A percentile compares a stretch with the other conserved stretches of the same genome.
phyloP scores from a whole-genome alignment of 2,329 filamentous ascomycete genomes.

The Calonectria pseudoturangicola region DNA sequence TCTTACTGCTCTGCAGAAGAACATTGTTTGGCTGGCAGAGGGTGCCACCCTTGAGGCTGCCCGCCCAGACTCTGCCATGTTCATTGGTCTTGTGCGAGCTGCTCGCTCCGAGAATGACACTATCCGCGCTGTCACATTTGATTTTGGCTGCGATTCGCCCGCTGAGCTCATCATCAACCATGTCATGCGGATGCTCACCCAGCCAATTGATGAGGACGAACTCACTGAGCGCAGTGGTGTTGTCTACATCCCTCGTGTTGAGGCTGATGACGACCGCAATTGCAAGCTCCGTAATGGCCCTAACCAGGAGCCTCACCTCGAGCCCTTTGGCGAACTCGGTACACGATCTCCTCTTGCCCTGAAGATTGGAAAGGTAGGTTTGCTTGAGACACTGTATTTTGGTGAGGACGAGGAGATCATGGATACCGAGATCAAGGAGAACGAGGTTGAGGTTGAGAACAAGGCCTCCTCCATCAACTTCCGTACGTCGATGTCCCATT shows the following conservation, averaged over 20 bases:
- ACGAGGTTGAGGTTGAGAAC: conserved; percentile 40
- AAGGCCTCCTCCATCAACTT: conserved; percentile 40
- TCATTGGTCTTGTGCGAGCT: conserved; percentile 34
- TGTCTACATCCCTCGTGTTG: conserved; percentile 50
- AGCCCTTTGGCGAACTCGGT: conserved; percentile 32
- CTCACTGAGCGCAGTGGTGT: conserved; percentile 49
- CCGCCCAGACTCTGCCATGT: conserved; percentile 36
- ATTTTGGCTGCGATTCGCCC: conserved; percentile 35
- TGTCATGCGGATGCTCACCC: conserved; percentile 44
- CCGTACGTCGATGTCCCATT: conserved; percentile 40
- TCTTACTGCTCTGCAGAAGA: conserved; percentile 46
- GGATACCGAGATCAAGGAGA: conserved; percentile 34
- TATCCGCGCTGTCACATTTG: conserved; percentile 37
- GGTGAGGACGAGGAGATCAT: conserved; percentile 37
- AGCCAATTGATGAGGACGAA: conserved; percentile 48
- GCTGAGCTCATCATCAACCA: conserved; percentile 41
- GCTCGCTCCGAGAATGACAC: conserved; percentile 37
- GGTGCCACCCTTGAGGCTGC: conserved; percentile 35
- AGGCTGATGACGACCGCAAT: conserved; percentile 51
- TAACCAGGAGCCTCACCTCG: conserved; percentile 48
- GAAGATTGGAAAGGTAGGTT: conserved; percentile 39
- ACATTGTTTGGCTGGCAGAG: conserved; percentile 35
- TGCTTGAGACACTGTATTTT: conserved; percentile 40
- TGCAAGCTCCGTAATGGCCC: conserved; percentile 51
- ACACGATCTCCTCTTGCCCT: conserved; percentile 33